Evolutionary conservation across 176 grass and related monocot species (phyloP).

Genomic region (Lolium multiflorum): DNA sequence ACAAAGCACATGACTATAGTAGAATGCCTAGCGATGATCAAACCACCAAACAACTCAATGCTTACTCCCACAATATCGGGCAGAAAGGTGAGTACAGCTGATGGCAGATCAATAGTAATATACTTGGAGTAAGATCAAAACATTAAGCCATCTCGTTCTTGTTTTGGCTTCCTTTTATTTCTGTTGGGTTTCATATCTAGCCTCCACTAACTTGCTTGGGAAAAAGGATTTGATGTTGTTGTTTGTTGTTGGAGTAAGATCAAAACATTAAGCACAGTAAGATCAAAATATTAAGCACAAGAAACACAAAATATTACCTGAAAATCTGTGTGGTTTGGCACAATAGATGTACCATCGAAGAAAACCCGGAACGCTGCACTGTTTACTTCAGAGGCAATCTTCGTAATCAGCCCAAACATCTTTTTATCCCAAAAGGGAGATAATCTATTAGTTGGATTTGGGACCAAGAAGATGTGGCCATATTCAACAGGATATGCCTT

Average conservation of each 20-base stretch:
- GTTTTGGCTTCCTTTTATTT: too few species aligned
- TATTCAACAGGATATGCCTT: slow-evolving; percentile 76
- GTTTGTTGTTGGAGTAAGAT: not conserved
- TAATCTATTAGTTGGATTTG: slow-evolving; percentile 39
- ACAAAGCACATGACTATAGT: too few species aligned
- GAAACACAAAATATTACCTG: slow-evolving; percentile 52
- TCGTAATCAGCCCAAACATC: slow-evolving; percentile 56
- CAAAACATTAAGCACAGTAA: not conserved
- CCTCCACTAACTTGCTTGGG: too few species aligned
- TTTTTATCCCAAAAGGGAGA: slow-evolving; percentile 53
- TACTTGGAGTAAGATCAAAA: not conserved
- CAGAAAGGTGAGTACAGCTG: too few species aligned
- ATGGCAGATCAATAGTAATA: not conserved
- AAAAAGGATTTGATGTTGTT: too few species aligned
- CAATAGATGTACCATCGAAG: slow-evolving; percentile 47
- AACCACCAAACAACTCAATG: slow-evolving; percentile 7
- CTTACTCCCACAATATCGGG: too few species aligned
- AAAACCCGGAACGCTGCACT: slow-evolving; percentile 60
- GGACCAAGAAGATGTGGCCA: slow-evolving; percentile 69
- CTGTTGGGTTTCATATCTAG: too few species aligned
- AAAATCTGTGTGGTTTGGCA: slow-evolving; percentile 47
- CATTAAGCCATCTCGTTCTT: too few species aligned
- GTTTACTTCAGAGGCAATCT: slow-evolving; percentile 63
- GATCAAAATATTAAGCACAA: not conserved
- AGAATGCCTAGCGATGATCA: slow-evolving; percentile 16